Evolutionary conservation across 345 rosid genomes (phyloP).

Genomic region (Salix suchowensis): DNA sequence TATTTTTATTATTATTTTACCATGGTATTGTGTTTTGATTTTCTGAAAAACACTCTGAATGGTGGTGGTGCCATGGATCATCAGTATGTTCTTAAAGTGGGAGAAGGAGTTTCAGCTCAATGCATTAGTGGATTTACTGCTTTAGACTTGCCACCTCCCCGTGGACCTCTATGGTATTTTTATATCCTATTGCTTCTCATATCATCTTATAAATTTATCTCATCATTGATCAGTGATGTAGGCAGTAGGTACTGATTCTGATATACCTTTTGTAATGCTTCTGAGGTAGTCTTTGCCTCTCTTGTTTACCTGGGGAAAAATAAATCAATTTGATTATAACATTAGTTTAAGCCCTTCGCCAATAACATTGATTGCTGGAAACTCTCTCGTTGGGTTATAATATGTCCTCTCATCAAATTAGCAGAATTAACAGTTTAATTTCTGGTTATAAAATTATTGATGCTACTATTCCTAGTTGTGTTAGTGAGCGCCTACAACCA

Average conservation of each 20-base stretch:
- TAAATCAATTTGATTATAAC: background rate
- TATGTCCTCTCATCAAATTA: background rate
- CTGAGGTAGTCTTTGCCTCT: background rate
- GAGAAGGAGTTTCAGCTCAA: constrained; percentile 27
- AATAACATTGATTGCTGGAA: background rate
- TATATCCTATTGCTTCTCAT: background rate
- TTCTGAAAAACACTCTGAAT: background rate
- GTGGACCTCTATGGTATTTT: constrained; percentile 31
- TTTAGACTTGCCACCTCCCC: constrained; percentile 26
- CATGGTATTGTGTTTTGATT: background rate
- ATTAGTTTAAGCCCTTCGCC: background rate
- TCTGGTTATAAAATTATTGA: background rate
- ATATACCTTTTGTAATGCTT: background rate
- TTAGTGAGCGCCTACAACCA: background rate
- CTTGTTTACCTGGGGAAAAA: background rate
- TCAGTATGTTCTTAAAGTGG: constrained; percentile 33
- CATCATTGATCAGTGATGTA: background rate
- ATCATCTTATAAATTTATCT: background rate
- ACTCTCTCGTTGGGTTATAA: background rate
- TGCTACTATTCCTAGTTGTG: background rate
- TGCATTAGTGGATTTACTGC: constrained; percentile 33
- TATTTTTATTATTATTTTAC: background rate
- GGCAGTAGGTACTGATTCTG: background rate
- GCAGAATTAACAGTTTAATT: background rate
- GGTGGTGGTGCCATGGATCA: constrained; percentile 2